phyloP scores from a whole-genome alignment of 371 early-diverging fungal genomes.

The Apophysomyces trapeziformis region DNA sequence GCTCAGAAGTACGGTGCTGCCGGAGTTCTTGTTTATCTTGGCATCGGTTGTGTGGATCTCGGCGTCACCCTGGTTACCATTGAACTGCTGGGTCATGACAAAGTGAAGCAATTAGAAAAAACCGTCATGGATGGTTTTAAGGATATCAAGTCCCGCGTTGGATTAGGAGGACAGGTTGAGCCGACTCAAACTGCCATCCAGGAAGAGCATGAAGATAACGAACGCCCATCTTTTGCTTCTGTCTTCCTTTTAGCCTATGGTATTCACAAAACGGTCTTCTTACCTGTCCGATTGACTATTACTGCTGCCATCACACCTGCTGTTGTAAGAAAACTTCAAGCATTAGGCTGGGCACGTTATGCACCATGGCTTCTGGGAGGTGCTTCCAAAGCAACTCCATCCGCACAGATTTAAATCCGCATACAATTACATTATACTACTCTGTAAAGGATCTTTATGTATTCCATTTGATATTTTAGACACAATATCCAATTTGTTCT shows the following conservation, averaged over 20 bases:
- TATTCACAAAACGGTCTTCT: slow-evolving; percentile 54
- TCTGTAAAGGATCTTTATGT: too few relatives aligned
- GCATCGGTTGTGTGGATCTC: slow-evolving; percentile 45
- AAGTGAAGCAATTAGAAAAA: slow-evolving; percentile 43
- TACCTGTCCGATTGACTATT: slow-evolving; percentile 49
- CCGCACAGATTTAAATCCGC: neutral
- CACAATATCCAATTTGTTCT: too few relatives aligned
- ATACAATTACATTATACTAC: too few relatives aligned
- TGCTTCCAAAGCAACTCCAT: neutral
- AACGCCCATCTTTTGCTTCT: slow-evolving; percentile 42
- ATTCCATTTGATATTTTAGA: too few relatives aligned
- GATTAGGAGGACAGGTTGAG: slow-evolving; percentile 13
- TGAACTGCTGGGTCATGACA: slow-evolving; percentile 42
- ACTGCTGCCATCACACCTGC: slow-evolving; percentile 54
- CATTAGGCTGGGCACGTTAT: slow-evolving; percentile 43
- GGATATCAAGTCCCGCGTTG: slow-evolving; percentile 17
- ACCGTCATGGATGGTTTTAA: slow-evolving; percentile 23
- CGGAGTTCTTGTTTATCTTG: slow-evolving; percentile 47
- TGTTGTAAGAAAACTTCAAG: slow-evolving; percentile 46
- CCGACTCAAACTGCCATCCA: neutral
- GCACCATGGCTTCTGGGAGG: slow-evolving; percentile 38
- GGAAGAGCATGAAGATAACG: slow-evolving; percentile 9
- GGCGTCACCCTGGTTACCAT: slow-evolving; percentile 42
- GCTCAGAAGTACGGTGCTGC: slow-evolving; percentile 47
- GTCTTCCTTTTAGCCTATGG: slow-evolving; percentile 51